Evolutionary conservation across 2,329 filamentous ascomycete genomes (phyloP).

Genomic region (Cladosporium austrohemisphaericum): DNA sequence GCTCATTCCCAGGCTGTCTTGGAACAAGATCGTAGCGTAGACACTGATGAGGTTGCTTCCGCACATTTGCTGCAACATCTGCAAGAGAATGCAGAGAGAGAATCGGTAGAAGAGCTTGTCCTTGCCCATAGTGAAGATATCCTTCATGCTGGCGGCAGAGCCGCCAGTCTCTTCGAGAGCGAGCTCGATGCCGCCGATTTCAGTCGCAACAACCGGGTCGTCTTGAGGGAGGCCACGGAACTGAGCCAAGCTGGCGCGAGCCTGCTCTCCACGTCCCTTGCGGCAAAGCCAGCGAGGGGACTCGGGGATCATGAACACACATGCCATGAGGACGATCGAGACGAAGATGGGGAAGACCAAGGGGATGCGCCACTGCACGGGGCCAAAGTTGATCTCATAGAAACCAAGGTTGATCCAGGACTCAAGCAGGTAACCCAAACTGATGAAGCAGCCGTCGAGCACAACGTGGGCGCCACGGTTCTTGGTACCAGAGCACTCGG

Average conservation of each 20-base stretch:
- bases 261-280: conserved; percentile 44
- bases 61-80: conserved; percentile 52
- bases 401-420: conserved; percentile 48
- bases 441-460: conserved; percentile 46
- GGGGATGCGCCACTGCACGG: conserved; percentile 44
- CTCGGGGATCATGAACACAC: conserved; percentile 41
- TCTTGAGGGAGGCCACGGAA: conserved; percentile 40
- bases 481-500: conserved; percentile 42
- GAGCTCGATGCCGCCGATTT: conserved; percentile 48
- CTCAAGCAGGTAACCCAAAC: conserved; percentile 43
- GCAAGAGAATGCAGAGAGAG: conserved; percentile 47
- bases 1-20: conserved; percentile 35
- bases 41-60: conserved; percentile 36
- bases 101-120: conserved; percentile 52
- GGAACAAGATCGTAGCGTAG: conserved; percentile 31
- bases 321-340: conserved; percentile 22
- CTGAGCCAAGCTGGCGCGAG: conserved; percentile 36
- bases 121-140: conserved; percentile 49
- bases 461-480: conserved; percentile 41
- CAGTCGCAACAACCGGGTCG: conserved; percentile 38
- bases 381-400: conserved; percentile 37
- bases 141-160: conserved; percentile 37
- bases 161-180: conserved; percentile 44
- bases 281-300: conserved; percentile 50
- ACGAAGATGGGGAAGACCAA: conserved; percentile 46